These are phyloP conservation scores for Adiantum capillusveneris DNA, from an alignment of 75 land plant genomes.

Conservation along the genomic window DNA sequence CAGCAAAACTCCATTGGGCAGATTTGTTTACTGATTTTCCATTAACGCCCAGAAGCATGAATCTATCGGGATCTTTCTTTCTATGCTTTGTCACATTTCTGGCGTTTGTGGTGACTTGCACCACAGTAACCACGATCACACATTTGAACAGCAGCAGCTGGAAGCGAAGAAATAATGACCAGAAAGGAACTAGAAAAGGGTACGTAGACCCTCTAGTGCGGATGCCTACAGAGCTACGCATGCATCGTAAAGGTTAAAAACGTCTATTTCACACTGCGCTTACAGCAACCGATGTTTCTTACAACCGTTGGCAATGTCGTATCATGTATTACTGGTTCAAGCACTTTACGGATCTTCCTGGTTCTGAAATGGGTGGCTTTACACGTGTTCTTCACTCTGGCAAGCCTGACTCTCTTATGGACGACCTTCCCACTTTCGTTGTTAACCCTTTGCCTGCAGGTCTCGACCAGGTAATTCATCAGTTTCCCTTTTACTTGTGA, in stretches of 20 bases:
- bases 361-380: slow-evolving; percentile 98
- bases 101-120: slow-evolving; percentile 68
- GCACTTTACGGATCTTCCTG: slow-evolving; percentile 36
- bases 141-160: slow-evolving; percentile 21
- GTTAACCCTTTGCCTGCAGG: slow-evolving; percentile 85
- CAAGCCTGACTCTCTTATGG: slow-evolving; percentile 63
- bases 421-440: slow-evolving; percentile 94
- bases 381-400: slow-evolving; percentile 93
- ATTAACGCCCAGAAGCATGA: too few relatives aligned
- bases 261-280: slow-evolving; percentile 73
- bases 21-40: too few relatives aligned
- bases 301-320: slow-evolving; percentile 88
- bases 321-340: slow-evolving; percentile 98
- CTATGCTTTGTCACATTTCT: slow-evolving; percentile 30
- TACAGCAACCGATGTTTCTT: slow-evolving; percentile 76
- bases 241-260: slow-evolving; percentile 19
- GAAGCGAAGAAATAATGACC: background rate
- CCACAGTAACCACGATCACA: slow-evolving; percentile 45
- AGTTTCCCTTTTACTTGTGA: too few relatives aligned
- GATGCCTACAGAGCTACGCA: slow-evolving; percentile 25
- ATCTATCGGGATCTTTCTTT: slow-evolving; percentile 19
- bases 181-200: background rate
- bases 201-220: slow-evolving; percentile 31
- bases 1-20: too few relatives aligned
- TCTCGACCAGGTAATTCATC: slow-evolving; percentile 47